Percentiles rank a stretch among this genome's conserved stretches.
Evolutionary conservation across 345 rosid species (phyloP).

Genomic region (Eucalyptus grandis): DNA sequence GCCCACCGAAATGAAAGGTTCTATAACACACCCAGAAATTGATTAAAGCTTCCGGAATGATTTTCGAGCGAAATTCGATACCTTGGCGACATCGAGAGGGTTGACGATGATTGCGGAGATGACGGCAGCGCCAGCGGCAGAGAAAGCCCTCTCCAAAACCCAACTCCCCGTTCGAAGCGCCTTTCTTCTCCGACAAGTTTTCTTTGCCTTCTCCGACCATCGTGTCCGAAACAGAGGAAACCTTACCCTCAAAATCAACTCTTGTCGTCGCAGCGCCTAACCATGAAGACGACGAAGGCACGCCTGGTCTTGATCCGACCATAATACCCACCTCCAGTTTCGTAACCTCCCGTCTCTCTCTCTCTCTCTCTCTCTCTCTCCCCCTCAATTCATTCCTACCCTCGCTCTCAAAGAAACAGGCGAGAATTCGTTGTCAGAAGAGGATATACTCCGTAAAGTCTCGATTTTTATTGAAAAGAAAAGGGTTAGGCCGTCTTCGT

Average conservation of each 20-base stretch:
- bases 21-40: background rate
- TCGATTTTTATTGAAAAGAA: background rate
- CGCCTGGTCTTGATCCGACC: conserved; percentile 24
- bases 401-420: background rate
- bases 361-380: background rate
- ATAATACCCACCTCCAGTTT: background rate
- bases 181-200: background rate
- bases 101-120: conserved; percentile 77
- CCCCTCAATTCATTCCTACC: background rate
- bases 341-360: background rate
- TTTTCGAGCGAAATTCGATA: background rate
- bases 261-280: conserved; percentile 25
- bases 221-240: background rate
- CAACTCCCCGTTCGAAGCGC: conserved; percentile 19
- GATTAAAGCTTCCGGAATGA: background rate
- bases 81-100: conserved; percentile 96
- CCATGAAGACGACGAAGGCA: conserved; percentile 18
- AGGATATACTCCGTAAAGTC: background rate
- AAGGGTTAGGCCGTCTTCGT: background rate
- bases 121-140: conserved; percentile 80
- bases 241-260: conserved; percentile 34
- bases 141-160: conserved; percentile 46
- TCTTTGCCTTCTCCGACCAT: background rate
- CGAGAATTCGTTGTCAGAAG: background rate
- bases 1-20: background rate